Evolutionary conservation across 768 basidiomycete species (phyloP), one percentile per base, ranked within the genome.

Genomic region (Suillus brevipes): DNA sequence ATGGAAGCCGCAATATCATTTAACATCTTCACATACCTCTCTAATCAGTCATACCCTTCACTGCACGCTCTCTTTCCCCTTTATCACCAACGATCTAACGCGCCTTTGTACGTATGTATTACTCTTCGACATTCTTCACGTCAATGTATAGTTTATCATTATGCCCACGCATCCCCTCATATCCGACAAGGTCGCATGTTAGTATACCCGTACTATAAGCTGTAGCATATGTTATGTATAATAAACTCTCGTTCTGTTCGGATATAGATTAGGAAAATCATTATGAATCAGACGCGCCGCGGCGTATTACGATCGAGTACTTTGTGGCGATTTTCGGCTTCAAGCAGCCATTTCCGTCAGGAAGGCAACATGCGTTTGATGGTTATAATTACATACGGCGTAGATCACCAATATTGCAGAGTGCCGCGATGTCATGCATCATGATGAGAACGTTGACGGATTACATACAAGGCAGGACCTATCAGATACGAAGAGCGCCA

Each of bases 181-280:
- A 20, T 55, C 53, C 18, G 31, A 20, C 31, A 12, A 34, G 4
- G 2, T 40, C 23, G 18, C 40, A 59, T 28, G 40, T 59, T 16
- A 28, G 16, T 18, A 58, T 42, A 42, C 16, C 5, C 40, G 25
- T 59, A 42, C 18, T 28, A 40, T 40, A 58, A 7, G 18, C 10
- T 59, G 57, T 59, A 59, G 25, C 40, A 25, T 59, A 59, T 42
- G 38, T 42, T 8, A 42, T 58, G 8, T 58, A 8, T 59, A 28
- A 59, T 59, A 36, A 25, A 59, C 57, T 2, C 38, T 58, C 37
- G 20, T 40, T 59, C 28, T 6, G 9, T 4, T 40, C 5, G 56
- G n/a, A 36, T 13, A 37, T 57, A 1, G 25, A 55, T 34, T 37
- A 23, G 14, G 8, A 23, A 38, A 25, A 37, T 25, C 16, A 57